Conservation (phyloP, 2,329 filamentous ascomycete genomes). For the Exophiala sp. region DNA sequence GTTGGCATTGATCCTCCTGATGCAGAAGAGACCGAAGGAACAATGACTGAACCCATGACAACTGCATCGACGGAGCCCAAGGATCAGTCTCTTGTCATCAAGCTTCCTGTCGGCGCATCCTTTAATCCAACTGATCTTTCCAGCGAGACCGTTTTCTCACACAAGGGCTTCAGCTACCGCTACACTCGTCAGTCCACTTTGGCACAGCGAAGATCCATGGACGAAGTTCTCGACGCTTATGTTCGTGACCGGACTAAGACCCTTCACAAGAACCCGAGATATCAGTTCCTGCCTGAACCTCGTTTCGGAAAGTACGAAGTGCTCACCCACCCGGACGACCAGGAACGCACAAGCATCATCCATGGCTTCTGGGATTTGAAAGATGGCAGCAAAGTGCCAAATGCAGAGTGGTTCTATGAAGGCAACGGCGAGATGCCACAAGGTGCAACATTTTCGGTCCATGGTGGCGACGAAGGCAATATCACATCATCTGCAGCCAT, state of each 20-base stretch:
- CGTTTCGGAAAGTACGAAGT: conserved; percentile 19
- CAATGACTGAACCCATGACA: neutral
- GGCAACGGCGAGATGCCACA: conserved; percentile 7
- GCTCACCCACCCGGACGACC: conserved; percentile 13
- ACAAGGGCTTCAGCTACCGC: conserved; percentile 24
- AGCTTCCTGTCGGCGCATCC: conserved; percentile 2
- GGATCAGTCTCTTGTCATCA: conserved; percentile 4
- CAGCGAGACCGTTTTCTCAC: conserved; percentile 12
- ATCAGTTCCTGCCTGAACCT: neutral
- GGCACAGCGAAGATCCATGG: conserved; percentile 18
- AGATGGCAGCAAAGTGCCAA: conserved; percentile 11
- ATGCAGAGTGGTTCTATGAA: conserved; percentile 22
- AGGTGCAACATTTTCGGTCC: neutral
- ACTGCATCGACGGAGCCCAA: neutral
- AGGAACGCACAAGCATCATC: conserved; percentile 8
- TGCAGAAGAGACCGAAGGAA: too few species aligned
- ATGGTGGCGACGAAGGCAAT: neutral
- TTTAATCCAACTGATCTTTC: conserved; percentile 16
- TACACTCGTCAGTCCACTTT: conserved; percentile 20
- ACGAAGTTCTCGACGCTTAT: conserved; percentile 13
- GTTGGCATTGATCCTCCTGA: neutral
- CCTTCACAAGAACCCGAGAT: neutral
- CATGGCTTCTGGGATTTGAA: conserved; percentile 25
- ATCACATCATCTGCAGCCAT: neutral
- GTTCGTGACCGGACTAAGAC: conserved; percentile 7